Evolutionary conservation across 2,329 filamentous ascomycete genomes (phyloP).

Genomic region (Pseudocercospora pini-densiflorae): DNA sequence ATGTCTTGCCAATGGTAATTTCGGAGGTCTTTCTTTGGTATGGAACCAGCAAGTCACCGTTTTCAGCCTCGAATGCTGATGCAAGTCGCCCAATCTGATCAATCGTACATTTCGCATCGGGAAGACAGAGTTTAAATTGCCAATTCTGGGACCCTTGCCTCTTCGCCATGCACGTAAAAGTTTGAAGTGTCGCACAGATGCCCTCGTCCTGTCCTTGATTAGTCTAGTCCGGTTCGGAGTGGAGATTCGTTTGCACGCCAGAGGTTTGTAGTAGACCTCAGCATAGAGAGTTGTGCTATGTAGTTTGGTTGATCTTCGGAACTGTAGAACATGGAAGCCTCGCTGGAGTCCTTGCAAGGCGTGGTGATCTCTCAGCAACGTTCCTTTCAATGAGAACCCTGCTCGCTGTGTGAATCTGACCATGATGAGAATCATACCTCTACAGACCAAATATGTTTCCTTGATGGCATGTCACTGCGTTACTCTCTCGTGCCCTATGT

Average conservation of each 20-base stretch:
- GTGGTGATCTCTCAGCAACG: background rate
- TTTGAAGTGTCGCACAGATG: background rate
- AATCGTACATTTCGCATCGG: background rate
- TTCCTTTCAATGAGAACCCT: background rate
- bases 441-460: too few relatives aligned
- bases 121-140: background rate
- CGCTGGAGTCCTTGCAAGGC: background rate
- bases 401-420: background rate
- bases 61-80: slow-evolving; percentile 1
- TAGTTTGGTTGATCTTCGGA: background rate
- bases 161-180: background rate
- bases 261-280: background rate
- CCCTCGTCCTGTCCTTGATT: background rate
- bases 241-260: background rate
- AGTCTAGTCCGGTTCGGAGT: background rate
- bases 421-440: background rate
- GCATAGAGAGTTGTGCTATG: too few relatives aligned
- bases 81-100: background rate
- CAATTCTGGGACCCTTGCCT: background rate
- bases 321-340: background rate
- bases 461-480: too few relatives aligned
- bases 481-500: too few relatives aligned
- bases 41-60: background rate
- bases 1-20: background rate
- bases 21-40: background rate